Conservation (phyloP, 176 grass and related monocot species). For the Areca catechu region DNA sequence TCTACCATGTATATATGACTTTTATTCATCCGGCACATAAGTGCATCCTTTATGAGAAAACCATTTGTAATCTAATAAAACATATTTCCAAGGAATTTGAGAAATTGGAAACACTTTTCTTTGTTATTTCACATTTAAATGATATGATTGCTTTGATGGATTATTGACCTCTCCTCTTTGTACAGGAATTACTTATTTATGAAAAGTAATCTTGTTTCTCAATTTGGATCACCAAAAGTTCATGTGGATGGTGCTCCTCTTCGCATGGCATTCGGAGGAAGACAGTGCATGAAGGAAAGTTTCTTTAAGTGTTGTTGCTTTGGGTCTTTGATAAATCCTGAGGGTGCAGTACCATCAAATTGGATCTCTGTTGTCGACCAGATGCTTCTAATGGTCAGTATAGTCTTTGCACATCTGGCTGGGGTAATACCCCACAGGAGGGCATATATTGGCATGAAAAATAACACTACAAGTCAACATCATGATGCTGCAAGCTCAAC, state of each 20-base stretch:
- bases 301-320: conserved; percentile 30
- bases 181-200: too few relatives aligned
- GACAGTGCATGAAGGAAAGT: conserved; percentile 14
- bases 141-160: too few relatives aligned
- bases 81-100: too few relatives aligned
- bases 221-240: too few relatives aligned
- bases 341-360: conserved; percentile 28
- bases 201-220: too few relatives aligned
- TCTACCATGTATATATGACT: too few relatives aligned
- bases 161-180: too few relatives aligned
- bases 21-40: too few relatives aligned
- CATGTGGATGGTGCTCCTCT: not conserved
- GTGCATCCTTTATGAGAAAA: too few relatives aligned
- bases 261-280: conserved; percentile 18
- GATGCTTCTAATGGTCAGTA: conserved; percentile 68
- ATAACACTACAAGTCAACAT: conserved; percentile 9
- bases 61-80: too few relatives aligned
- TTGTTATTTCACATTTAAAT: too few relatives aligned
- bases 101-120: too few relatives aligned
- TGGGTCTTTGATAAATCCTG: conserved; percentile 35
- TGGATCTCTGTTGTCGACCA: conserved; percentile 46
- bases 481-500: conserved; percentile 23
- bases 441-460: conserved; percentile 14
- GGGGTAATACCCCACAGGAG: conserved; percentile 44
- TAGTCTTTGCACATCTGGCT: conserved; percentile 73